Evolutionary conservation across 306 rosid genomes (phyloP).

Genomic region (Medicago lupulina): DNA sequence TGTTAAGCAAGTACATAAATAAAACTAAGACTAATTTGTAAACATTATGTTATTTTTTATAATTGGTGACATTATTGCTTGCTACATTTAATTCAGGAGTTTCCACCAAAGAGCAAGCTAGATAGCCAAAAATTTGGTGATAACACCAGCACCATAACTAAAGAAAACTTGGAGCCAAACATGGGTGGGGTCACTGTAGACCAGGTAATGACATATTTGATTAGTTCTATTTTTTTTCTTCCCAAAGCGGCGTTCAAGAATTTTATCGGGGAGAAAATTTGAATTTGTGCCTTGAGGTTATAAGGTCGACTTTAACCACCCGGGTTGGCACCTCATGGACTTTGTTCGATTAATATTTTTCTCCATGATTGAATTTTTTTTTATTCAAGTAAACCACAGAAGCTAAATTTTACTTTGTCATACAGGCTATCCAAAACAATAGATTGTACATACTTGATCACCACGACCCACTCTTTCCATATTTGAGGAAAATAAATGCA

Average conservation of each 20-base stretch:
- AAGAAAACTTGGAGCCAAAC: slow-evolving; percentile 53
- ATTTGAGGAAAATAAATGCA: slow-evolving; percentile 61
- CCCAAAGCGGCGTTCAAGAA: no score
- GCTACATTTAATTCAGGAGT: slow-evolving; percentile 50
- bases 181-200: slow-evolving; percentile 60
- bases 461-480: slow-evolving; percentile 65
- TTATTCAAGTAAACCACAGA: background rate
- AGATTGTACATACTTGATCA: slow-evolving; percentile 70
- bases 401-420: slow-evolving; percentile 14
- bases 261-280: no score
- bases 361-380: no score
- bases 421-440: slow-evolving; percentile 58
- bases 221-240: background rate
- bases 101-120: slow-evolving; percentile 75
- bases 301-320: no score
- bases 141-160: slow-evolving; percentile 59
- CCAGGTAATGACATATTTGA: slow-evolving; percentile 43
- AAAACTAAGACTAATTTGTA: background rate
- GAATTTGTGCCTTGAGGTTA: no score
- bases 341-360: no score
- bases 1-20: background rate
- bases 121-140: slow-evolving; percentile 64
- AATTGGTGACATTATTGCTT: no score
- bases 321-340: no score
- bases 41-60: no score